These are phyloP conservation scores for Colletotrichum spaethianum DNA, from an alignment of 2,329 filamentous ascomycete species.

Conservation along the genomic window DNA sequence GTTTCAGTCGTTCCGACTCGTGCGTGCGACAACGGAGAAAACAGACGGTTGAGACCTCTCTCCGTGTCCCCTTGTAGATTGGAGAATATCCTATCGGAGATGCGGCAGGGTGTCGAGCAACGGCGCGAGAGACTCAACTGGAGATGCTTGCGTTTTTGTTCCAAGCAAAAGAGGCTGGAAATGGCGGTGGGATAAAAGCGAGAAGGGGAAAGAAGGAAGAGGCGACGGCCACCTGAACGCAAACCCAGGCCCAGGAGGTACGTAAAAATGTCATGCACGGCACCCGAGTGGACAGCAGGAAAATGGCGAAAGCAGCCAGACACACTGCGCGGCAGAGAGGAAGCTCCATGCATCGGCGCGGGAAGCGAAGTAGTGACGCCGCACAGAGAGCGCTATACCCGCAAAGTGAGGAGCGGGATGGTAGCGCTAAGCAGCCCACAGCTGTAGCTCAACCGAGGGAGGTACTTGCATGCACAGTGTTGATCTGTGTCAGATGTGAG, in stretches of 20 bases:
- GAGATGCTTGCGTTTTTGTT: background rate
- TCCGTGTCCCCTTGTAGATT: background rate
- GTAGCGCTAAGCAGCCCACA: conserved; percentile 3
- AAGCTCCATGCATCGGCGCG: conserved; percentile 26
- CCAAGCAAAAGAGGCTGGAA: background rate
- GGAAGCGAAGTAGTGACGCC: conserved; percentile 14
- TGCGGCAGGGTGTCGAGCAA: background rate
- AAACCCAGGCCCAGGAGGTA: background rate
- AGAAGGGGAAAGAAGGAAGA: background rate
- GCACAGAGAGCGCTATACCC: conserved; percentile 27
- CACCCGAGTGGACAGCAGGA: background rate
- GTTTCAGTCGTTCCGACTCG: conserved; percentile 25
- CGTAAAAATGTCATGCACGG: conserved; percentile 18
- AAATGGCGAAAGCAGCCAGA: conserved; percentile 11
- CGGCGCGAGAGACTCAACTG: background rate
- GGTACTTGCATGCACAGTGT: background rate
- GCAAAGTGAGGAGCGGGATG: conserved; percentile 2
- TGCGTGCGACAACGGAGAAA: conserved; percentile 7
- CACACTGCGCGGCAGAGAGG: background rate
- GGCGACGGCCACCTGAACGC: background rate
- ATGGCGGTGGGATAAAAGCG: background rate
- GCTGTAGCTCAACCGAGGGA: background rate
- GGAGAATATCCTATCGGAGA: background rate
- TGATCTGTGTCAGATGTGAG: too few relatives aligned
- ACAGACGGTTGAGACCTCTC: background rate